Percentiles rank a stretch among this genome's conserved stretches.
These are phyloP conservation scores for Akanthomyces muscarius DNA, from an alignment of 2,329 filamentous ascomycete species.

Conservation along the genomic window DNA sequence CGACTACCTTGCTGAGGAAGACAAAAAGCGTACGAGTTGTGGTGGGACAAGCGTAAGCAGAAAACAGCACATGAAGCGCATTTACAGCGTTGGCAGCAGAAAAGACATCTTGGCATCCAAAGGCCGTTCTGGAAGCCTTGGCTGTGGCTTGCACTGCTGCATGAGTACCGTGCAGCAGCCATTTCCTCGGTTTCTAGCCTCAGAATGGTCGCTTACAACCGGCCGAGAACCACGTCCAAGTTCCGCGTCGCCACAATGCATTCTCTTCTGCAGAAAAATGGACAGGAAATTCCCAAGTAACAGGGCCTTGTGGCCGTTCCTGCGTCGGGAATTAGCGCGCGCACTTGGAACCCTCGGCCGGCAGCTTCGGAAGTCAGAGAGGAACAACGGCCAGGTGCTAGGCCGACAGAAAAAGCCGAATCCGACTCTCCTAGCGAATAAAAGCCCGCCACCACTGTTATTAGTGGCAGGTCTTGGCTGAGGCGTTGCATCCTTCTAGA, in stretches of 20 bases:
- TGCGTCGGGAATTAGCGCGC: no score
- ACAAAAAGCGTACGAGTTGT: neutral
- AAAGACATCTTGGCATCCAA: neutral
- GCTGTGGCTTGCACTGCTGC: neutral
- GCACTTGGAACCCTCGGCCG: neutral
- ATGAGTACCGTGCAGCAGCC: no score
- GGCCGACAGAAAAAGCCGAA: neutral
- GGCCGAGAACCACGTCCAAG: no score
- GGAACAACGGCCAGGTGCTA: neutral
- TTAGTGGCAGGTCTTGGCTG: neutral
- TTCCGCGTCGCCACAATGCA: no score
- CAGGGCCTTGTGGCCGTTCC: no score
- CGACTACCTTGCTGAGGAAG: neutral
- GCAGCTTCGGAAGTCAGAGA: neutral
- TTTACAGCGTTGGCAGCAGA: neutral
- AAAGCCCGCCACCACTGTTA: neutral
- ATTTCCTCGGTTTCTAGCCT: no score
- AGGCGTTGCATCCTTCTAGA: neutral
- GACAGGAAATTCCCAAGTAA: no score
- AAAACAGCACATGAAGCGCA: neutral
- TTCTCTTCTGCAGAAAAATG: no score
- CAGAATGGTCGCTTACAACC: no score
- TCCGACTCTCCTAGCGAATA: neutral
- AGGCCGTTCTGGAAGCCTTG: slow-evolving; percentile 14
- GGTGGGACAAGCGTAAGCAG: neutral